phyloP scores from a whole-genome alignment of 352 stramenopile species.

The Phytophthora tubulina region DNA sequence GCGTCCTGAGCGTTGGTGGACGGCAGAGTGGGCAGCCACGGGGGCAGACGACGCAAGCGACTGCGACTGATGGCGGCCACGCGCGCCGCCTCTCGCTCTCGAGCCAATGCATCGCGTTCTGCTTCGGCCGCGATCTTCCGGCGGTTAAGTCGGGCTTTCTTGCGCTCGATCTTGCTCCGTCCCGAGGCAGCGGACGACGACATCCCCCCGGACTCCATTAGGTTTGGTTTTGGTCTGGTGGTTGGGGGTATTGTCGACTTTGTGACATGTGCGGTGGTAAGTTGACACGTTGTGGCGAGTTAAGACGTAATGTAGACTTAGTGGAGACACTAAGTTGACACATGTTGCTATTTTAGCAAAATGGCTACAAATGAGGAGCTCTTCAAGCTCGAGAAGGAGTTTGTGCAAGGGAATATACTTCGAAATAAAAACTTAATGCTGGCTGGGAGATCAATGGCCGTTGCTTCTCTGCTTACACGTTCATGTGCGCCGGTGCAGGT shows the following conservation, averaged over 20 bases:
- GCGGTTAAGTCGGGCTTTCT: conserved; percentile 50
- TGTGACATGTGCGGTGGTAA: neutral
- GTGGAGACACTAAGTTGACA: neutral
- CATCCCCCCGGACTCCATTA: neutral
- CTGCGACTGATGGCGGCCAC: conserved; percentile 41
- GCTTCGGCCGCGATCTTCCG: conserved; percentile 44
- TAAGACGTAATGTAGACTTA: neutral
- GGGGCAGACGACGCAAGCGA: conserved; percentile 40
- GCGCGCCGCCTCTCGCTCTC: conserved; percentile 38
- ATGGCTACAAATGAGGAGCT: conserved; percentile 8
- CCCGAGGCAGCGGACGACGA: conserved; percentile 11
- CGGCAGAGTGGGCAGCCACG: conserved; percentile 41
- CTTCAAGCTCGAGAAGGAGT: neutral
- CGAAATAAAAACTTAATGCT: conserved; percentile 26
- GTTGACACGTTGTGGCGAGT: neutral
- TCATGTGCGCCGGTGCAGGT: conserved; percentile 20
- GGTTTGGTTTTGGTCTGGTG: conserved; percentile 12
- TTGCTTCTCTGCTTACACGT: conserved; percentile 34
- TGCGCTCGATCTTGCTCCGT: conserved; percentile 55
- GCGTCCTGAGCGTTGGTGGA: conserved; percentile 30
- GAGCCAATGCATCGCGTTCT: conserved; percentile 36
- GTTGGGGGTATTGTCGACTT: conserved; percentile 22
- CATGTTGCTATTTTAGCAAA: conserved; percentile 15
- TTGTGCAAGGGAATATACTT: conserved; percentile 15
- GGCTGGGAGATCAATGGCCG: neutral